Evolutionary conservation across 73 alveolate genomes (phyloP), one percentile per base, ranked within the genome.

Genomic region (Symbiodinium pilosum): DNA sequence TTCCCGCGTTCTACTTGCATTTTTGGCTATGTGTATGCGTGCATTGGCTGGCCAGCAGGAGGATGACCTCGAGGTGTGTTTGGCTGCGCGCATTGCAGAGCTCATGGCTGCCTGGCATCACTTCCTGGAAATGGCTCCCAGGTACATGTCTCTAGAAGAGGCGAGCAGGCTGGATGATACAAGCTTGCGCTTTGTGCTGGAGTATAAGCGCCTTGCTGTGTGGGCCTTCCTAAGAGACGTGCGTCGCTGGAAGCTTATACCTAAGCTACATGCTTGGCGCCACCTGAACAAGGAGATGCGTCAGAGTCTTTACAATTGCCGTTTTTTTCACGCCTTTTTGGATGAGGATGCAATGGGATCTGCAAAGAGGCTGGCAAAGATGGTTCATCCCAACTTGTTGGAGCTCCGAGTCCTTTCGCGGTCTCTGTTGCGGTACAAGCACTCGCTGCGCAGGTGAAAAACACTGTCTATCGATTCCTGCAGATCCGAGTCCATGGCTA

Each of bases 261-360:
- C 71, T 11, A 54, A 54, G 26, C 0, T 54, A 11, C 71, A 85
- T 40, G 93, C 77, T 0, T 85, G 36, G 32, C 81, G 54, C 28
- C 77, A 85, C 16, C 1, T 85, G 36, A 44, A 44, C 21, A 30
- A 2, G 36, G 7, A 8, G 52, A 85, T 85, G 93, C 0, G 1
- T 16, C 2, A 2, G 5, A 32, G 26, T 1, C 44, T 18, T 0
- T 44, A 44, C 93, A 85, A 85, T 43, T 28, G 43, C n/a, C 54
- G 93, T 0, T 85, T 4, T 38, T 28, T 12, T 21, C 93, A 85
- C 16, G 36, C 81, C 0, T 85, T 30, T 44, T 12, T 43, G 30
- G 93, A 85, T 34, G 93, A 44, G 38, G 77, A 28, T 38, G n/a
- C 30, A n/a, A 44, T 85, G 21, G 93, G 93, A 0, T 34, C 93